These are phyloP conservation scores for Didymosphaeria variabile DNA, from an alignment of 2,329 filamentous ascomycete genomes.

Conservation along the genomic window DNA sequence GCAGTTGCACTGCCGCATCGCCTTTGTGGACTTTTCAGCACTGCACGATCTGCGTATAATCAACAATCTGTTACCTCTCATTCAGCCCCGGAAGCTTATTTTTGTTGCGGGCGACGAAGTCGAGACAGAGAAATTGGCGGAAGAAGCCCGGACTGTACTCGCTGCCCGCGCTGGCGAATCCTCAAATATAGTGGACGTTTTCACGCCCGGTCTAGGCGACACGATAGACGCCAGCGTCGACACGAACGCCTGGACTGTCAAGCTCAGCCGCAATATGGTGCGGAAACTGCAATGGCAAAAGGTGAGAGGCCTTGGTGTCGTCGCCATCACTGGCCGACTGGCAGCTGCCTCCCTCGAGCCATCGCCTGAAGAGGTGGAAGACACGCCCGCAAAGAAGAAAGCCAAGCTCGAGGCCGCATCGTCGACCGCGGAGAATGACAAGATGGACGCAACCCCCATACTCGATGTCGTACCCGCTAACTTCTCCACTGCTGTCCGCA, in stretches of 20 bases:
- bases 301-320: slow-evolving; percentile 86
- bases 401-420: slow-evolving; percentile 49
- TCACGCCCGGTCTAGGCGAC: slow-evolving; percentile 78
- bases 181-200: slow-evolving; percentile 69
- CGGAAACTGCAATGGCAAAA: slow-evolving; percentile 94
- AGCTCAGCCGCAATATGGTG: slow-evolving; percentile 83
- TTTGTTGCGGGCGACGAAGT: slow-evolving; percentile 81
- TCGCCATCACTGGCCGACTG: slow-evolving; percentile 84
- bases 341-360: slow-evolving; percentile 58
- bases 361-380: slow-evolving; percentile 52
- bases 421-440: slow-evolving; percentile 57
- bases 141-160: slow-evolving; percentile 77
- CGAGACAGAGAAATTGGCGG: slow-evolving; percentile 78
- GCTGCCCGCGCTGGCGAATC: slow-evolving; percentile 57
- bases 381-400: slow-evolving; percentile 59
- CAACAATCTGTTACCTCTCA: slow-evolving; percentile 92
- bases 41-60: slow-evolving; percentile 93
- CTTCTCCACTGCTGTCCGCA: slow-evolving; percentile 76
- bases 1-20: slow-evolving; percentile 76
- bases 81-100: slow-evolving; percentile 92
- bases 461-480: slow-evolving; percentile 68
- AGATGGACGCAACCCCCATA: slow-evolving; percentile 61
- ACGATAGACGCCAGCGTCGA: slow-evolving; percentile 91
- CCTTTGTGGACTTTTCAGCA: slow-evolving; percentile 90
- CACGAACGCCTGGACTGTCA: slow-evolving; percentile 96